phyloP scores from a whole-genome alignment of 73 alveolate species.

The Blepharisma japonicum region DNA sequence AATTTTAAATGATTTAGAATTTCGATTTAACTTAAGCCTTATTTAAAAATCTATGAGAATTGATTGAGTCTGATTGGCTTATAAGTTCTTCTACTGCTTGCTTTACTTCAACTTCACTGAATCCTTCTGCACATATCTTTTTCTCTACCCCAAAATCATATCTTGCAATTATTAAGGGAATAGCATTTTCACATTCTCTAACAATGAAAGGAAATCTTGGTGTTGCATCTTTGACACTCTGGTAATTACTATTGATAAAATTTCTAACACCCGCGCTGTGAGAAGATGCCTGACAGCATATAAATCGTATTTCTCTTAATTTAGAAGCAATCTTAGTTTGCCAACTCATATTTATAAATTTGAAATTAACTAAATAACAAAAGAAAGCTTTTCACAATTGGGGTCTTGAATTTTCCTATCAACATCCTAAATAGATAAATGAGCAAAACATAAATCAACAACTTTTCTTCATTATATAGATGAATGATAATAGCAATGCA shows the following conservation, averaged over 20 bases:
- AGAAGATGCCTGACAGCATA: slow-evolving; percentile 66
- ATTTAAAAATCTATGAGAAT: slow-evolving; percentile 29
- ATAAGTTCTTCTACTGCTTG: slow-evolving; percentile 56
- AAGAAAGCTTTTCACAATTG: too few relatives aligned
- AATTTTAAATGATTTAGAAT: too few relatives aligned
- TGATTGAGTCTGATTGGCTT: slow-evolving; percentile 55
- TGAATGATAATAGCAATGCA: too few relatives aligned
- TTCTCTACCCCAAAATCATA: slow-evolving; percentile 83
- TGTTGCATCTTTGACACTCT: slow-evolving; percentile 51
- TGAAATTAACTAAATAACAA: too few relatives aligned
- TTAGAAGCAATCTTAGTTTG: slow-evolving; percentile 54
- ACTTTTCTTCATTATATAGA: too few relatives aligned
- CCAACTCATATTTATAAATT: slow-evolving; percentile 78
- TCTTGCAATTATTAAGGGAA: slow-evolving; percentile 72
- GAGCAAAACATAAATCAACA: too few relatives aligned
- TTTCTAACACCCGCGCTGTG: slow-evolving; percentile 65
- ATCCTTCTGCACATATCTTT: slow-evolving; percentile 60
- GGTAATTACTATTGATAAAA: slow-evolving; percentile 62
- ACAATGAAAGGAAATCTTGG: slow-evolving; percentile 81
- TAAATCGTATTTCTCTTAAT: slow-evolving; percentile 73
- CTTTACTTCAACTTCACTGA: slow-evolving; percentile 59
- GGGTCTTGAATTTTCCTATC: too few relatives aligned
- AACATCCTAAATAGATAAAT: too few relatives aligned
- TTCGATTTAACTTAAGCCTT: neutral
- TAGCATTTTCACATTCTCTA: slow-evolving; percentile 80